Percentiles rank a stretch among this genome's conserved stretches.
Conservation (phyloP, 208 protist genomes). For the Herpetomonas tarakana region DNA sequence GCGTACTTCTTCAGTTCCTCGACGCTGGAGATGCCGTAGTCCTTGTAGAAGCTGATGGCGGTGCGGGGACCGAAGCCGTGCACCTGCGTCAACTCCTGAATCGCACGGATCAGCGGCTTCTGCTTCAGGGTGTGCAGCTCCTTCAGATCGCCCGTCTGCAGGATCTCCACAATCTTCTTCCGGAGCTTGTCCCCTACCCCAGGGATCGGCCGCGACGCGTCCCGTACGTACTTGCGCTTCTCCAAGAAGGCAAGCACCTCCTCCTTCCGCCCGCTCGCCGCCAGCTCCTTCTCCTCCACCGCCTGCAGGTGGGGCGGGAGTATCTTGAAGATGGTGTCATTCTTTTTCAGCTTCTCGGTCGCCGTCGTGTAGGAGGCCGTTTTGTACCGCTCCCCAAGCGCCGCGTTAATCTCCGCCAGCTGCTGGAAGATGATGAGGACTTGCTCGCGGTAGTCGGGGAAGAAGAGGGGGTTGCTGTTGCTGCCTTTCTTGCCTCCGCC, state of each 20-base stretch:
- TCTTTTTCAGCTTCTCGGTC: slow-evolving; percentile 53
- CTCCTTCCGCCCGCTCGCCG: slow-evolving; percentile 3
- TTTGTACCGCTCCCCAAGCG: slow-evolving; percentile 80
- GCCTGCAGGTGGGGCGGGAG: slow-evolving; percentile 69
- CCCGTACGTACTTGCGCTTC: slow-evolving; percentile 36
- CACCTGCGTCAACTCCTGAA: slow-evolving; percentile 76
- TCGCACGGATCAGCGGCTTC: slow-evolving; percentile 74
- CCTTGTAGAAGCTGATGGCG: slow-evolving; percentile 67
- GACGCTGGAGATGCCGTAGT: slow-evolving; percentile 59
- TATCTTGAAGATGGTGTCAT: slow-evolving; percentile 60
- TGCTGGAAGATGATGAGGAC: slow-evolving; percentile 75
- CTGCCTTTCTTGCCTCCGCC: no score
- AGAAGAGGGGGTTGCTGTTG: slow-evolving; percentile 29
- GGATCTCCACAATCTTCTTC: slow-evolving; percentile 76
- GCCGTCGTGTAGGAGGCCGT: slow-evolving; percentile 56
- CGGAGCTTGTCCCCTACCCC: slow-evolving; percentile 70
- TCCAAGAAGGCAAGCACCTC: slow-evolving; percentile 32
- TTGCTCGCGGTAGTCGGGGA: slow-evolving; percentile 75
- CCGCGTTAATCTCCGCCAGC: slow-evolving; percentile 73
- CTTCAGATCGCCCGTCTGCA: slow-evolving; percentile 66
- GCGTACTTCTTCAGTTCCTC: slow-evolving; percentile 56
- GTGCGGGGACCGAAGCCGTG: slow-evolving; percentile 88
- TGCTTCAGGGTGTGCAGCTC: slow-evolving; percentile 64
- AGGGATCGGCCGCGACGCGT: slow-evolving; percentile 24
- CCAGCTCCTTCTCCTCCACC: slow-evolving; percentile 40